Base-by-base conservation (phyloP, 768 basidiomycete genomes). In the Russula sp. region DNA sequence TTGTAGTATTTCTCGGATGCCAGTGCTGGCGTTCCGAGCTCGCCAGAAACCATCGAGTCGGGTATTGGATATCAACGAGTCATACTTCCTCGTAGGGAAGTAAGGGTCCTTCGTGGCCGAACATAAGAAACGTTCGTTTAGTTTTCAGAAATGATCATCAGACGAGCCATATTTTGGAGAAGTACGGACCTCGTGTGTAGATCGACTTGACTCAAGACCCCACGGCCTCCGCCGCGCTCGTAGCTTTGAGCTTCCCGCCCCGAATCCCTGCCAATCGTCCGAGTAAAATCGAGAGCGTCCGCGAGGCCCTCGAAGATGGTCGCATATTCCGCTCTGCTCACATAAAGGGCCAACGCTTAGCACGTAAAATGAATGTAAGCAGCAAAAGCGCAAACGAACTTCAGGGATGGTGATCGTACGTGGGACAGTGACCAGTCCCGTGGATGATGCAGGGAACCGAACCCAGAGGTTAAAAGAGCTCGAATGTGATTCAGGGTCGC, bases 211-310 rank as follows among this genome's bases (percentile, higher is more conserved):
- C 90, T 90, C 24, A 94, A 79, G 14, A 84, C 82, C 59, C 87
- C 84, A 18, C 84, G 79, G 2, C 83, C 83, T 2, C 90, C 90
- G 24, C 94, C 87, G 28, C 78, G 81, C 70, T 89, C 90, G 71
- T 89, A 93, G 1, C 84, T 75, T 32, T 61, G 53, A 0, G 78
- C 71, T 18, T 78, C 76, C 46, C 66, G 68, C 14, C 79, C 79
- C 4, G 83, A 80, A 84, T 69, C 86, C 2, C 85, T 83, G 3
- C 94, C 95, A 60, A 98, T 91, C 0, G 92, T 94, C 16, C 82
- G 83, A 72, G 89, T 91, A 73, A 99, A 98, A 73, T 97, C 95
- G 44, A 99, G 82, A 6, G 94, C 94, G 71, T 98, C 93, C 10
- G 89, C 84, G 51, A 99, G 81, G 8, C 88, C 86, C 56, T 89